These are phyloP conservation scores for Starmerella floris DNA, from an alignment of 805 yeast genomes.

Conservation along the genomic window DNA sequence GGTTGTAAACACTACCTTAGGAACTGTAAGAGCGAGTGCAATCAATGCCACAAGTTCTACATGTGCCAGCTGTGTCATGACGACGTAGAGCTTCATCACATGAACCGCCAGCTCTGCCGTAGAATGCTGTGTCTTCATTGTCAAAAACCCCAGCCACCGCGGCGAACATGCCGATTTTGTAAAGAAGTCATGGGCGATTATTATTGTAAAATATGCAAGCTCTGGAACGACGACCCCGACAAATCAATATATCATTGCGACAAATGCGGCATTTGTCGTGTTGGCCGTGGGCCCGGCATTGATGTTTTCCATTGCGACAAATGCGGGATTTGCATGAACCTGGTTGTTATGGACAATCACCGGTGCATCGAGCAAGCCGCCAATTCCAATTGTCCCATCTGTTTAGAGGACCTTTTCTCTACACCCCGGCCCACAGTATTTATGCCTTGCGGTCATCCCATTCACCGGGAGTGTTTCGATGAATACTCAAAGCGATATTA, in stretches of 20 bases:
- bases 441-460: conserved; percentile 90
- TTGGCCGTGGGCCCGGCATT: conserved; percentile 76
- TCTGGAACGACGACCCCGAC: conserved; percentile 60
- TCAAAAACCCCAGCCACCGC: conserved; percentile 58
- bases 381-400: conserved; percentile 83
- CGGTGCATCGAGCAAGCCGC: conserved; percentile 77
- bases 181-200: conserved; percentile 55
- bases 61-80: conserved; percentile 75
- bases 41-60: conserved; percentile 59
- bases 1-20: conserved; percentile 81
- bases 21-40: conserved; percentile 72
- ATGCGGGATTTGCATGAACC: conserved; percentile 78
- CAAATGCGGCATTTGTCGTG: conserved; percentile 82
- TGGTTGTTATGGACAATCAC: conserved; percentile 64
- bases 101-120: conserved; percentile 44
- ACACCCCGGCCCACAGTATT: conserved; percentile 72
- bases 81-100: conserved; percentile 49
- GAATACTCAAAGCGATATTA: conserved; percentile 72
- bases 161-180: conserved; percentile 56
- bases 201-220: conserved; percentile 62
- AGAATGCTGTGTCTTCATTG: conserved; percentile 76
- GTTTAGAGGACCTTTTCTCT: conserved; percentile 81
- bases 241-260: conserved; percentile 86
- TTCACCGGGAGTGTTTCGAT: conserved; percentile 72
- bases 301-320: conserved; percentile 86